Percentiles rank a stretch among this genome's conserved stretches.
phyloP scores from a whole-genome alignment of 768 basidiomycete genomes.

The Termitomyces sp. region DNA sequence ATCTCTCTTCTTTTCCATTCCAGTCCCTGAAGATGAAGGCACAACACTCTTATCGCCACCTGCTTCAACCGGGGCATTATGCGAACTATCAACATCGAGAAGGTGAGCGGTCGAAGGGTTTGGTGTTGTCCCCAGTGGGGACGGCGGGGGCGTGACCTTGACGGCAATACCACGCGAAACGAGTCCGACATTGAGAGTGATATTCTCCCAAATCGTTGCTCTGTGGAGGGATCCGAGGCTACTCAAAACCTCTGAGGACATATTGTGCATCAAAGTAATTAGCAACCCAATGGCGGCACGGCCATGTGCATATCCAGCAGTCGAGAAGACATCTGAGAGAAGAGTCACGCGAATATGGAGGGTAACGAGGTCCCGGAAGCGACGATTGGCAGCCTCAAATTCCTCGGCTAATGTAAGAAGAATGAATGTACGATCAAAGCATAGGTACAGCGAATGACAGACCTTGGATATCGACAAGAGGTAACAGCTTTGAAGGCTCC shows the following conservation, averaged over 20 bases:
- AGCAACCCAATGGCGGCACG: slow-evolving; percentile 71
- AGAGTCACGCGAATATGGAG: slow-evolving; percentile 77
- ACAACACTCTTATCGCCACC: not conserved
- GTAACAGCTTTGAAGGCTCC: slow-evolving; percentile 57
- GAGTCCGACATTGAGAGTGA: slow-evolving; percentile 61
- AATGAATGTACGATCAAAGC: slow-evolving; percentile 2
- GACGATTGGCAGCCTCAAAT: slow-evolving; percentile 44
- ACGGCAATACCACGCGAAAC: slow-evolving; percentile 49
- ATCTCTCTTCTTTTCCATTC: slow-evolving; percentile 29
- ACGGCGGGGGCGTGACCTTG: slow-evolving; percentile 33
- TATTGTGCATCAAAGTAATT: slow-evolving; percentile 64
- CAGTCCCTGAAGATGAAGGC: not conserved
- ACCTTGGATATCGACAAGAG: slow-evolving; percentile 53
- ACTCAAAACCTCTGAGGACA: slow-evolving; percentile 55
- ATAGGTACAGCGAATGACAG: slow-evolving; percentile 15
- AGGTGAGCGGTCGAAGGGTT: slow-evolving; percentile 36
- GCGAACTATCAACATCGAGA: slow-evolving; percentile 27
- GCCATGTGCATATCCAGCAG: slow-evolving; percentile 76
- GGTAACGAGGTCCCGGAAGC: slow-evolving; percentile 69
- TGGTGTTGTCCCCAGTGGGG: slow-evolving; percentile 44
- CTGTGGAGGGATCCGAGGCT: slow-evolving; percentile 80
- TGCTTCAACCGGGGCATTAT: slow-evolving; percentile 21
- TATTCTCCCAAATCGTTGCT: slow-evolving; percentile 83
- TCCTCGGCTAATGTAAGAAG: slow-evolving; percentile 34
- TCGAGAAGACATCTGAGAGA: slow-evolving; percentile 84